Conservation (phyloP, 768 basidiomycete species). For the Psilocybe cubensis region DNA sequence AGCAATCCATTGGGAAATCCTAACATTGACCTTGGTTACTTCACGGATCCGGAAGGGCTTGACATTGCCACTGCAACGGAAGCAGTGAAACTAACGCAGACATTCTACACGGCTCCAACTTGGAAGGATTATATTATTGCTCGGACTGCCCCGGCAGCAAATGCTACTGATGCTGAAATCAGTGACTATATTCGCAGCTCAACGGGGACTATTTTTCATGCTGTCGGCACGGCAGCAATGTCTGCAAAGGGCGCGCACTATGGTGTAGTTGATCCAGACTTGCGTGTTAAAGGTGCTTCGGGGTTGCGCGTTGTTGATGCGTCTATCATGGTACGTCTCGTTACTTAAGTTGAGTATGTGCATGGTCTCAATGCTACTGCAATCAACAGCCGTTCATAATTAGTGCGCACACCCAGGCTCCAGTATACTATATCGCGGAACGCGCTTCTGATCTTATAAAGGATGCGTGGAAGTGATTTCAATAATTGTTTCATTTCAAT, state of each 20-base stretch:
- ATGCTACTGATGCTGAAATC: neutral
- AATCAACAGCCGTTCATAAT: neutral
- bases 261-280: neutral
- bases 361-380: neutral
- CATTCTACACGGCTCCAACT: neutral
- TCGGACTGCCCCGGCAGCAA: neutral
- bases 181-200: constrained; percentile 1
- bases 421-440: neutral
- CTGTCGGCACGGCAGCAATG: neutral
- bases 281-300: neutral
- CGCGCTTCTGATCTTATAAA: neutral
- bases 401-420: neutral
- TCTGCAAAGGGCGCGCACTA: neutral
- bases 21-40: neutral
- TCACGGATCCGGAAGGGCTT: neutral
- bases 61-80: neutral
- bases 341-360: neutral
- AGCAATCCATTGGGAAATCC: neutral
- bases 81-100: neutral
- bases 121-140: constrained; percentile 2
- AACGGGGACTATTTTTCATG: neutral
- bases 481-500: neutral
- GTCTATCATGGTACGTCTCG: neutral
- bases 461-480: neutral
- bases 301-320: constrained; percentile 3